These are phyloP conservation scores for Ganoderma sinense DNA, from an alignment of 1,284 basidiomycete species.

Conservation along the genomic window DNA sequence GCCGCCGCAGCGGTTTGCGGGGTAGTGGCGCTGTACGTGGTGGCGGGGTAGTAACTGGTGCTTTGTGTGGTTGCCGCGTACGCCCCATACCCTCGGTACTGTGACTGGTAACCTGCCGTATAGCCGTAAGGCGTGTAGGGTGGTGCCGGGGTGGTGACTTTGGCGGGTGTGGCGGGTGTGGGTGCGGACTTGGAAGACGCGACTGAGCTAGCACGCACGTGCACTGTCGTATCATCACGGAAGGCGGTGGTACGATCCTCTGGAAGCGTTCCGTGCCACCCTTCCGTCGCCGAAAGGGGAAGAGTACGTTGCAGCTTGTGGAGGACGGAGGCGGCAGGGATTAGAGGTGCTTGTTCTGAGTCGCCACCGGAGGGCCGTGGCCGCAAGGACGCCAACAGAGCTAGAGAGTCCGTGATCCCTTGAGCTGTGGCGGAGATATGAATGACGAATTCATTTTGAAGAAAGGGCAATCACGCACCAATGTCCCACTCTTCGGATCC, in stretches of 20 bases:
- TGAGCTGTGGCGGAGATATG: constrained; percentile 56
- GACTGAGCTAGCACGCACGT: constrained; percentile 59
- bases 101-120: constrained; percentile 32
- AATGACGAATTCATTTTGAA: background rate
- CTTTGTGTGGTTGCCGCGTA: constrained; percentile 37
- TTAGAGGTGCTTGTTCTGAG: constrained; percentile 47
- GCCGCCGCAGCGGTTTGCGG: constrained; percentile 22
- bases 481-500: constrained; percentile 82
- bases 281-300: constrained; percentile 61
- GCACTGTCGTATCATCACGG: constrained; percentile 74
- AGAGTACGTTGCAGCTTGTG: constrained; percentile 75
- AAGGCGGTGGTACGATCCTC: constrained; percentile 62
- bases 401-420: constrained; percentile 72
- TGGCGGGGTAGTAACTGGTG: constrained; percentile 38
- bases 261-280: constrained; percentile 82
- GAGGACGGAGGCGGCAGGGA: constrained; percentile 67
- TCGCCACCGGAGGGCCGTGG: constrained; percentile 59
- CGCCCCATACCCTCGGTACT: constrained; percentile 41
- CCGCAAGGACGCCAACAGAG: constrained; percentile 71
- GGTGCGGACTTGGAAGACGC: constrained; percentile 41
- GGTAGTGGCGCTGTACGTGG: constrained; percentile 19
- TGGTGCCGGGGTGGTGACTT: constrained; percentile 26
- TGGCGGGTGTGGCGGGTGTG: constrained; percentile 28
- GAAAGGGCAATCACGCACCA: constrained; percentile 52
- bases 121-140: constrained; percentile 38